Conservation (phyloP, 2,329 filamentous ascomycete genomes). For the Claviceps sp. region DNA sequence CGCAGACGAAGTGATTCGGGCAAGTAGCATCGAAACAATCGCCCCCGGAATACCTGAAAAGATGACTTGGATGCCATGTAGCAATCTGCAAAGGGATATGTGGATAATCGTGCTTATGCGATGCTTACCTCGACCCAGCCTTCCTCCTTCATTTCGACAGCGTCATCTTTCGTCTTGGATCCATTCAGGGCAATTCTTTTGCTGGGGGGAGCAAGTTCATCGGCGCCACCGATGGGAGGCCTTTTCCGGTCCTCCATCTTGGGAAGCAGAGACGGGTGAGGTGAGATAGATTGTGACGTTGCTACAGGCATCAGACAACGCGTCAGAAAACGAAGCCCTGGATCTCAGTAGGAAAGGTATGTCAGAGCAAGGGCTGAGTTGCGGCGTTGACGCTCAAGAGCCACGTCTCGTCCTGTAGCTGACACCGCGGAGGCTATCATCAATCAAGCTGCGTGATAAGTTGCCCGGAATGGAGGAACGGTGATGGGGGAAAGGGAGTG, state of each 20-base stretch:
- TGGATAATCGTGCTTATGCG: conserved; percentile 19
- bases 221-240: conserved; percentile 65
- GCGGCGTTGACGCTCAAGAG: conserved; percentile 17
- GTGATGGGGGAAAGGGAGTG: conserved; percentile 16
- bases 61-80: conserved; percentile 2
- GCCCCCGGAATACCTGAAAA: conserved; percentile 1
- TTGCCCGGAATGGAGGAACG: conserved; percentile 20
- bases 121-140: conserved; percentile 53
- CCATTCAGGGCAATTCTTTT: conserved; percentile 91
- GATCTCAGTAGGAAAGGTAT: conserved; percentile 28
- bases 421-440: conserved; percentile 21
- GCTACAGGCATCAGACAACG: conserved; percentile 73
- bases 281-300: conserved; percentile 54
- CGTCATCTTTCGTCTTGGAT: conserved; percentile 41
- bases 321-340: conserved; percentile 13
- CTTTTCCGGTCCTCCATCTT: conserved; percentile 99
- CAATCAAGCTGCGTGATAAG: conserved; percentile 17
- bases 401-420: conserved; percentile 21
- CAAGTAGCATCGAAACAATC: neutral
- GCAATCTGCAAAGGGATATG: conserved; percentile 6
- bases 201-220: conserved; percentile 74
- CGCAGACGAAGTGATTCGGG: conserved; percentile 1
- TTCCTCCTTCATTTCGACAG: conserved; percentile 43
- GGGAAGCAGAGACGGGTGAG: conserved; percentile 68
- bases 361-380: conserved; percentile 14